Evolutionary conservation across 352 stramenopile genomes (phyloP), one percentile per base, ranked within the genome.

Genomic region (Globisporangium irregulare): DNA sequence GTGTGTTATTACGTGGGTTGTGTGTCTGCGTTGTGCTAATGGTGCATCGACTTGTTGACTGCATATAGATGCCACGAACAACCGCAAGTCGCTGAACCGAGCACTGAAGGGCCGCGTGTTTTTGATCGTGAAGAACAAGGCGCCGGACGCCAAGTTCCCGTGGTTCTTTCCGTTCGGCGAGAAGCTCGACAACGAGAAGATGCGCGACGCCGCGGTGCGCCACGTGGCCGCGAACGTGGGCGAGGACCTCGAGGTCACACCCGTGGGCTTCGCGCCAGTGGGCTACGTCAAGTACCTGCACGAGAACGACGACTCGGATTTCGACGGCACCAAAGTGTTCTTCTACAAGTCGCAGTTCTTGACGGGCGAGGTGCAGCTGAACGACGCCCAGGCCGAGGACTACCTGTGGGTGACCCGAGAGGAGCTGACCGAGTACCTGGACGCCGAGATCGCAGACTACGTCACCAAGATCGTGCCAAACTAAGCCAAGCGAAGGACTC

Each of bases 71-170:
- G 72, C 69, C 25, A 79, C 46, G 18, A 84, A 95, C 80, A 92
- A 95, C 79, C 87, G 86, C 80, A 91, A 93, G 76, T 93, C 85
- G 66, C 74, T 95, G 1, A 93, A 95, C 78, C 87, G 87, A 25
- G 85, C 87, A 62, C 74, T 95, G 12, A 93, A 93, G 73, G 79
- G 84, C 64, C 85, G 86, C 34, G 73, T 95, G 48, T 93, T 95
- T 58, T 55, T 95, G 68, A 70, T 95, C 58, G 81, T 93, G 51
- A 89, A 93, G 73, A 84, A 76, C 62, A 61, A 59, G 43, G 59
- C 59, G 27, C 53, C 74, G 22, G 73, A 82, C 55, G 70, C 76
- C 64, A 86, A 86, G 68, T 91, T 84, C 68, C 78, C 81, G 68
- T 95, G 87, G 87, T 93, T 93, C 66, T 92, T 95, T 72, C 87